These are phyloP conservation scores for Starmerella bombi DNA, from an alignment of 805 yeast species.

Conservation along the genomic window DNA sequence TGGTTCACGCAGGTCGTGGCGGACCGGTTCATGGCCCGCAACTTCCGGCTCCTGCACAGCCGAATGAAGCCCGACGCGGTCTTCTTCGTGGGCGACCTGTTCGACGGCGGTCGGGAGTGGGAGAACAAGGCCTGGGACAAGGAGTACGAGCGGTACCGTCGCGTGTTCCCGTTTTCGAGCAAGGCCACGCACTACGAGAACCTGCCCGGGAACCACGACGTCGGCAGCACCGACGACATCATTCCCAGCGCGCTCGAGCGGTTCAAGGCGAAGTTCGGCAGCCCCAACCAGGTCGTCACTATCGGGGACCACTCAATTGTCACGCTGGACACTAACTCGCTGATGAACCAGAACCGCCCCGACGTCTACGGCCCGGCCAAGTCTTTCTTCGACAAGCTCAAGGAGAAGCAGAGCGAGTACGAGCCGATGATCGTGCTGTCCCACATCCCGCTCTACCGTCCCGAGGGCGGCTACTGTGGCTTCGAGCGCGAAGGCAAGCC, in stretches of 20 bases:
- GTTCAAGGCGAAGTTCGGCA: constrained; percentile 64
- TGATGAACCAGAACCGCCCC: constrained; percentile 45
- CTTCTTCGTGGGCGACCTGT: constrained; percentile 76
- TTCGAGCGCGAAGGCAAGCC: constrained; percentile 53
- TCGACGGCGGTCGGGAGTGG: constrained; percentile 94
- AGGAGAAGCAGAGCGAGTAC: neutral
- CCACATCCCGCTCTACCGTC: constrained; percentile 80
- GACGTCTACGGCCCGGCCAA: constrained; percentile 37
- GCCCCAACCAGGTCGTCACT: constrained; percentile 39
- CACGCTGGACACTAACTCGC: constrained; percentile 68
- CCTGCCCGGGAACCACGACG: constrained; percentile 92
- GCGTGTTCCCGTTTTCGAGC: constrained; percentile 42
- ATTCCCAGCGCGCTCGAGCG: constrained; percentile 43
- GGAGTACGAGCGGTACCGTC: constrained; percentile 57
- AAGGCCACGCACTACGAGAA: constrained; percentile 18
- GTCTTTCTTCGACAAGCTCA: constrained; percentile 36
- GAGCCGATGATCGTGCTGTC: constrained; percentile 40
- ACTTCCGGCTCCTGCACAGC: constrained; percentile 48
- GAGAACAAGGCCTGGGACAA: constrained; percentile 49
- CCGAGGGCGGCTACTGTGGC: constrained; percentile 54
- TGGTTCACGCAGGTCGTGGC: constrained; percentile 46
- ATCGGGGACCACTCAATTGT: constrained; percentile 64
- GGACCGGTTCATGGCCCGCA: constrained; percentile 70
- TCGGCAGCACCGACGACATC: constrained; percentile 77
- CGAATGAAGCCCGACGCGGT: constrained; percentile 59